phyloP scores from a whole-genome alignment of 306 rosid genomes.

The Crotalaria pallida region DNA sequence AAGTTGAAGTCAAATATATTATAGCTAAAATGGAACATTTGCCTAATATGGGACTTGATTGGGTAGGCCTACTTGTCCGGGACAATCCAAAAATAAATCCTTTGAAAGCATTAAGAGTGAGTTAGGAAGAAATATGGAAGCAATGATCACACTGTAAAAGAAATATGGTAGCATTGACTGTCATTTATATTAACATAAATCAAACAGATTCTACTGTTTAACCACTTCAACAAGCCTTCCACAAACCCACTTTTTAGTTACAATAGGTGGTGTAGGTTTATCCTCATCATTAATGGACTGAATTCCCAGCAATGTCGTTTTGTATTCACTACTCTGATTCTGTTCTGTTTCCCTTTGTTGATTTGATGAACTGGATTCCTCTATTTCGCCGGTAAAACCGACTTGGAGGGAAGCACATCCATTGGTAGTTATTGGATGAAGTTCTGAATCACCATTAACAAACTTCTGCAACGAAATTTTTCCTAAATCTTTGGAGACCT shows the following conservation, averaged over 20 bases:
- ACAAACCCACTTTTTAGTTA: slow-evolving; percentile 57
- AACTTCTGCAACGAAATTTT: slow-evolving; percentile 27
- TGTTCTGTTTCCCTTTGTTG: slow-evolving; percentile 12
- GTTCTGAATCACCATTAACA: slow-evolving; percentile 30
- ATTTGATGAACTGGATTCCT: slow-evolving; percentile 13
- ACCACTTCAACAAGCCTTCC: slow-evolving; percentile 62
- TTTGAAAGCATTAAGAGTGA: background rate
- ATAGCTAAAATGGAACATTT: too few relatives aligned
- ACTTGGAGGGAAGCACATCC: slow-evolving; percentile 21
- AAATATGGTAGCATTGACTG: background rate
- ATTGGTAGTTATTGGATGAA: slow-evolving; percentile 18
- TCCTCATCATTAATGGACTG: slow-evolving; percentile 20
- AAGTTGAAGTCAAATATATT: too few relatives aligned
- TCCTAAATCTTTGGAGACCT: slow-evolving; percentile 26
- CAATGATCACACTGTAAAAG: background rate
- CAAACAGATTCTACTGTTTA: slow-evolving; percentile 6
- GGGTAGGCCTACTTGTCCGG: too few relatives aligned
- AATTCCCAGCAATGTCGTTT: slow-evolving; percentile 16
- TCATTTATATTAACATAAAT: background rate
- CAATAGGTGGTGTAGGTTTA: slow-evolving; percentile 15
- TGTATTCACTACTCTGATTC: slow-evolving; percentile 17
- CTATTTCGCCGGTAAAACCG: slow-evolving; percentile 8
- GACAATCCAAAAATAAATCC: too few relatives aligned
- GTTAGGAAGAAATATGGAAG: background rate
- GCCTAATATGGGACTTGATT: too few relatives aligned